These are phyloP conservation scores for Daldinia loculata DNA, from an alignment of 495 filamentous ascomycete species.

Conservation along the genomic window DNA sequence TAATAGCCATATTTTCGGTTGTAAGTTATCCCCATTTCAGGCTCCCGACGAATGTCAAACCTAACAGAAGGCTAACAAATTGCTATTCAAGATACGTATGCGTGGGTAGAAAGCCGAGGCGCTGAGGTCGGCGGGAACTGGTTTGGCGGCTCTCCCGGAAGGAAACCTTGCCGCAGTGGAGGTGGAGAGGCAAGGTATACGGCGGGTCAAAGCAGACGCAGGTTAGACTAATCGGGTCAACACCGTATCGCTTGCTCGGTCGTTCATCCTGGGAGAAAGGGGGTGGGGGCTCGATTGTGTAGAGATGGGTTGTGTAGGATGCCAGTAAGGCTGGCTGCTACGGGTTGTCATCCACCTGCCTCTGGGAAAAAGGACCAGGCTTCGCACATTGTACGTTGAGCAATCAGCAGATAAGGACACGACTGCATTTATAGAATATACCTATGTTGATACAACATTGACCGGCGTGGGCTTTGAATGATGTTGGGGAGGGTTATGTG, in stretches of 20 bases:
- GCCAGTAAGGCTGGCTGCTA: constrained; percentile 11
- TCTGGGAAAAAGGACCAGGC: constrained; percentile 2
- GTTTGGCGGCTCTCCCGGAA: constrained; percentile 18
- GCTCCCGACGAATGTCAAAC: not conserved
- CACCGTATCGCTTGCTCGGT: constrained; percentile 29
- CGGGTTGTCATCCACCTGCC: constrained; percentile 13
- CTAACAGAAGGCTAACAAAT: constrained; percentile 23
- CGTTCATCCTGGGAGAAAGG: constrained; percentile 3
- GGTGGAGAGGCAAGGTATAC: constrained; percentile 17
- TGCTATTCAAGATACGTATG: constrained; percentile 59
- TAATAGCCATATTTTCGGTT: constrained; percentile 75
- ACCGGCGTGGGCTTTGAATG: constrained; percentile 4
- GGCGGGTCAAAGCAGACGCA: constrained; percentile 10
- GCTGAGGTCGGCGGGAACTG: constrained; percentile 37
- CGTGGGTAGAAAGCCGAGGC: constrained; percentile 60
- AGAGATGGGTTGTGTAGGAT: constrained; percentile 1
- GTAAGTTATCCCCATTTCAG: constrained; percentile 56
- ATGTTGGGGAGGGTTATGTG: not conserved
- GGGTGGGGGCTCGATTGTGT: constrained; percentile 2
- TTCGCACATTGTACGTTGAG: constrained; percentile 26
- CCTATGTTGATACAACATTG: constrained; percentile 17
- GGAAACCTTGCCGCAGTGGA: constrained; percentile 25
- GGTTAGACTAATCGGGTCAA: constrained; percentile 25
- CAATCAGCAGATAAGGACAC: constrained; percentile 32
- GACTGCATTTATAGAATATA: constrained; percentile 37